A percentile compares a stretch with the other conserved stretches of the same genome.
Evolutionary conservation across 2,329 filamentous ascomycete genomes (phyloP).

Genomic region (Alternaria gansuensis): DNA sequence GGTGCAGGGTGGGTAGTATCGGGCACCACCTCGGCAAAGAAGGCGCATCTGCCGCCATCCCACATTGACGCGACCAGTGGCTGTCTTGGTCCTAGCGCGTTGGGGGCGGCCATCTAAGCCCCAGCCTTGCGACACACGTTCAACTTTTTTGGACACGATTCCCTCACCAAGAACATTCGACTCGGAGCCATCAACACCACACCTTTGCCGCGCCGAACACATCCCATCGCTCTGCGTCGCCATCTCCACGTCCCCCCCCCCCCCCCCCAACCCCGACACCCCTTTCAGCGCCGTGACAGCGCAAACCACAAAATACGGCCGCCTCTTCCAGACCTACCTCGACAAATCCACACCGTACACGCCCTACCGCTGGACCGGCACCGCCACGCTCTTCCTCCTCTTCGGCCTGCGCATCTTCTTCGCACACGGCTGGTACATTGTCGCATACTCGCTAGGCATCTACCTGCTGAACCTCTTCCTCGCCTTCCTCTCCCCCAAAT

Average conservation of each 20-base stretch:
- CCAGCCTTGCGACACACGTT: conserved; percentile 28
- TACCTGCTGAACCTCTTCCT: conserved; percentile 99
- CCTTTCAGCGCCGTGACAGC: conserved; percentile 89
- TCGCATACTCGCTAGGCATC: conserved; percentile 96
- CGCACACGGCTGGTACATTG: conserved; percentile 98
- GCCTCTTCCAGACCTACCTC: conserved; percentile 90
- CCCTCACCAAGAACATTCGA: conserved; percentile 35
- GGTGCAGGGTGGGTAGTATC: conserved; percentile 35
- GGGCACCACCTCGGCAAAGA: conserved; percentile 39
- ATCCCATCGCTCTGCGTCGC: conserved; percentile 8
- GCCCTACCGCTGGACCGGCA: conserved; percentile 88
- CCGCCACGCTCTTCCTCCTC: conserved; percentile 74
- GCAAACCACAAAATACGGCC: conserved; percentile 79
- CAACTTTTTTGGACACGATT: conserved; percentile 42
- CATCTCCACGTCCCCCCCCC: background rate
- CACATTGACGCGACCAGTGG: conserved; percentile 2
- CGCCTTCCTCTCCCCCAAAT: conserved; percentile 97
- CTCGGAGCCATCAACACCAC: background rate
- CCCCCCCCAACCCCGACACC: conserved; percentile 65
- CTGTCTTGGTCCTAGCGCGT: conserved; percentile 14
- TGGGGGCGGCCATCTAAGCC: conserved; percentile 27
- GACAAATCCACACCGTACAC: conserved; percentile 93
- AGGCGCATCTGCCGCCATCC: conserved; percentile 12
- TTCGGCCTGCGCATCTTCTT: conserved; percentile 92
- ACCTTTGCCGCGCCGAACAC: conserved; percentile 14